Conservation (phyloP, 2,329 filamentous ascomycete species). For the Endoconidiophora polonica region DNA sequence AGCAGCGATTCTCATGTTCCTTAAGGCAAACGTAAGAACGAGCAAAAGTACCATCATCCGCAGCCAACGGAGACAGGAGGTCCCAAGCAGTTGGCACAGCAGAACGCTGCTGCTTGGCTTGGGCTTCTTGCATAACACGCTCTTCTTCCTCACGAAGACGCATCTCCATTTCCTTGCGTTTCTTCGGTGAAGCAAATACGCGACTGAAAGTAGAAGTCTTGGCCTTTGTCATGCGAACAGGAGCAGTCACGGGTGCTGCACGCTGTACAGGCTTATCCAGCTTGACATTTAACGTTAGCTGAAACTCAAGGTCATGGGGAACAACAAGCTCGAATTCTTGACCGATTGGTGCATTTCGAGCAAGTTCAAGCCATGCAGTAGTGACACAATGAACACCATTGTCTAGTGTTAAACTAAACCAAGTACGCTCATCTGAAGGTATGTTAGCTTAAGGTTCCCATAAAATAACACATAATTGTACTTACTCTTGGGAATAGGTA, state of each 20-base stretch:
- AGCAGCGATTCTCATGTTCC: constrained; percentile 78
- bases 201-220: constrained; percentile 85
- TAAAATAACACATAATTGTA: constrained; percentile 15
- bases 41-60: constrained; percentile 83
- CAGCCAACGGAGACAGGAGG: constrained; percentile 69
- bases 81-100: constrained; percentile 65
- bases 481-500: constrained; percentile 80
- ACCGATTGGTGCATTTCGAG: constrained; percentile 80
- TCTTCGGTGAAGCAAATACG: constrained; percentile 87
- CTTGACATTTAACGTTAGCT: constrained; percentile 91
- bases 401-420: constrained; percentile 94
- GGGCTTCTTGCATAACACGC: constrained; percentile 48
- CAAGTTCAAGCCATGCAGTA: constrained; percentile 85
- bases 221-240: constrained; percentile 35
- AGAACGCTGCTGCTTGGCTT: constrained; percentile 43
- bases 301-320: constrained; percentile 94
- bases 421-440: constrained; percentile 60
- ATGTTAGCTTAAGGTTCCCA: not conserved
- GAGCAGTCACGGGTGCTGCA: constrained; percentile 34
- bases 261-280: constrained; percentile 61
- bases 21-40: constrained; percentile 87
- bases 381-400: constrained; percentile 97
- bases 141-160: constrained; percentile 72
- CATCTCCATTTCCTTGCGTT: constrained; percentile 84
- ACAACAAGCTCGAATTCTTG: constrained; percentile 98